Base-by-base conservation (phyloP, 176 grass and related monocot species). In the Thinopyrum elongatum region DNA sequence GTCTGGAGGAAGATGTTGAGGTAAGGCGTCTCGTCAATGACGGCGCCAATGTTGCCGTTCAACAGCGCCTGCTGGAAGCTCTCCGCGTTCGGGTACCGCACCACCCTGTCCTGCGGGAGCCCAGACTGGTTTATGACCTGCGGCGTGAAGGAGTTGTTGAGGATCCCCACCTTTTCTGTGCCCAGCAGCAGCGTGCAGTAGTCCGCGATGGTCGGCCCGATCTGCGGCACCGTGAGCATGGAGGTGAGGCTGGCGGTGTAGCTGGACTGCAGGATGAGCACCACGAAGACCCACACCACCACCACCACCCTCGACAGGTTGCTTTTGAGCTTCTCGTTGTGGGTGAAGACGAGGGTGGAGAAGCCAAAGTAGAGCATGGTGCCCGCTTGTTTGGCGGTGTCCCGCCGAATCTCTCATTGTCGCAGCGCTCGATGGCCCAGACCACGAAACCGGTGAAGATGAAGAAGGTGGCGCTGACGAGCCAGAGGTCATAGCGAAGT, bases 161-260 rank as follows among this genome's bases (percentile, higher is more conserved):
- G 22, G 86, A 94, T 78, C 19, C 95, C 95, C 2, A 98, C 91
- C 46, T 64, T 78, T 19, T 39, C 33, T 1, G 46, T 28, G 41
- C 76, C 86, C 3, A 0, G 74, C 72, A 73, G 51, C 69, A 98
- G 91, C 15, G 89, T 78, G 2, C 23, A 0, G 73, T 90, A 88
- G 91, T 85, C 77, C 10, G 1, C 33, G 26, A 86, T 65, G 21
- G 81, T 49, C 21, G 95, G 95, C 38, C 41, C 76, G 1, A 94
- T 46, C 53, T 65, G 86, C 63, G 84, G 85, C 59, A 94, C 94
- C 2, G 94, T 97, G 66, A 97, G 91, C 84, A 87, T 84, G 2
- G 94, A 94, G 26, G 92, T 97, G 79, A 97, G 86, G 82, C 92
- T 97, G 12, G 94, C 94, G 10, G 89, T 97, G 82, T 97, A 97